phyloP scores from a whole-genome alignment of 176 grass and related monocot species.

The Lolium rigidum region DNA sequence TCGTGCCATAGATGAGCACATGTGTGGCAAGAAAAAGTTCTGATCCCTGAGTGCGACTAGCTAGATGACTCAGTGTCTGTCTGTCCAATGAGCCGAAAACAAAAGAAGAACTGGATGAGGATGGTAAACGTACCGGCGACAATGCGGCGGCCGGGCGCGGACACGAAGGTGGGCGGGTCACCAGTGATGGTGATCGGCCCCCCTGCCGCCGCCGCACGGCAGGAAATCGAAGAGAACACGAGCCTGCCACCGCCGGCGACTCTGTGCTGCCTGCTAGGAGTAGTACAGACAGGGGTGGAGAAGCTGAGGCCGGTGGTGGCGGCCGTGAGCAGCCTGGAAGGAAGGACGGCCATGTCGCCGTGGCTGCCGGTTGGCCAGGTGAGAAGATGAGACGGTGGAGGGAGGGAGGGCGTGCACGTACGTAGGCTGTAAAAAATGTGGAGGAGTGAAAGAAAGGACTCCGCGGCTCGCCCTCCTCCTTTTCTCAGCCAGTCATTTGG shows the following conservation, averaged over 20 bases:
- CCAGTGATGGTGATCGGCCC: conserved; percentile 64
- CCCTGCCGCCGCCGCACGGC: conserved; percentile 15
- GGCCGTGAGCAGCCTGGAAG: conserved; percentile 46
- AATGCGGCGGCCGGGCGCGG: conserved; percentile 78
- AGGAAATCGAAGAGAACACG: conserved; percentile 10
- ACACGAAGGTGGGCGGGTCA: conserved; percentile 79
- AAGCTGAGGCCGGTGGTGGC: background rate
- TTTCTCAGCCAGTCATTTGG: conserved; percentile 27
- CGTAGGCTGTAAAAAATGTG: conserved; percentile 4
- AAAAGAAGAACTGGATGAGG: background rate
- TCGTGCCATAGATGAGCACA: background rate
- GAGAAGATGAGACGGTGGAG: background rate
- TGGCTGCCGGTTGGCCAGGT: conserved; percentile 17
- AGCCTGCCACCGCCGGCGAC: background rate
- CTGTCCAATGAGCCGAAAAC: background rate
- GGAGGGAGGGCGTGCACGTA: background rate
- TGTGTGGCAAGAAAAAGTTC: background rate
- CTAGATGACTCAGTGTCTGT: background rate
- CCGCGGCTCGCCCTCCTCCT: background rate
- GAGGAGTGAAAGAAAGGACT: background rate
- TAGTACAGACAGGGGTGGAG: background rate
- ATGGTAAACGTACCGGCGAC: conserved; percentile 63
- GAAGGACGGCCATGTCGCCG: conserved; percentile 55
- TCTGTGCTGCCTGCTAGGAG: background rate
- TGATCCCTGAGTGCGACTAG: background rate